A percentile compares a stretch with the other conserved stretches of the same genome.
These are phyloP conservation scores for Euphrasia arctica DNA, from an alignment of 305 asterid genomes.

Conservation along the genomic window DNA sequence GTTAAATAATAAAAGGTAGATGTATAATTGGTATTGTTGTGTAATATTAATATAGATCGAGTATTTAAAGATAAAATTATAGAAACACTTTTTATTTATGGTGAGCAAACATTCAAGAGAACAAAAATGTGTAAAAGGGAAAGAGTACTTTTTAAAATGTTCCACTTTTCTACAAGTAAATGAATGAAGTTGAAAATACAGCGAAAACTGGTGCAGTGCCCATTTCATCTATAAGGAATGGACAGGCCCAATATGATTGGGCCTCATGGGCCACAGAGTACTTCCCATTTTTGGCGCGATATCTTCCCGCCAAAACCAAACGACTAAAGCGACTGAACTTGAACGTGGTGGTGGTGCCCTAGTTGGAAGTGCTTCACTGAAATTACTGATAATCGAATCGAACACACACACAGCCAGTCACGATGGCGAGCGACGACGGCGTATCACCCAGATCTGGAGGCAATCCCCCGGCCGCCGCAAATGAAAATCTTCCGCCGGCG, in stretches of 20 bases:
- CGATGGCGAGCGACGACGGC: constrained; percentile 45
- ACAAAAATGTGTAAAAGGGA: too few relatives aligned
- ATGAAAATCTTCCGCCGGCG: constrained; percentile 46
- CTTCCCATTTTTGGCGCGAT: constrained; percentile 57
- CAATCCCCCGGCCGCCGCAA: constrained; percentile 26
- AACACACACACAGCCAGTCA: neutral
- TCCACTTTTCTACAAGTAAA: too few relatives aligned
- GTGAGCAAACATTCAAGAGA: too few relatives aligned
- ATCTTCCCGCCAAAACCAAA: constrained; percentile 65
- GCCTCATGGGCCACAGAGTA: neutral
- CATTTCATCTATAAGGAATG: neutral
- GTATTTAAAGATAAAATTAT: too few relatives aligned
- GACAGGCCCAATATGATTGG: neutral
- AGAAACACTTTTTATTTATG: too few relatives aligned
- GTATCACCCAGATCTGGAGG: constrained; percentile 43
- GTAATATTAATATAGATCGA: too few relatives aligned
- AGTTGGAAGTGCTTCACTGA: neutral
- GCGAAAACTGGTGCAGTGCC: too few relatives aligned
- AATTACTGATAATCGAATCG: neutral
- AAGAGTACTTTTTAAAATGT: too few relatives aligned
- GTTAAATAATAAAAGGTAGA: too few relatives aligned
- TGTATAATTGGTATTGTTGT: too few relatives aligned
- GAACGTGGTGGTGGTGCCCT: constrained; percentile 21
- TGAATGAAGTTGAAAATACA: too few relatives aligned
- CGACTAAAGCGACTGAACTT: neutral